phyloP scores from a whole-genome alignment of 306 rosid genomes.

The Quercus agrifolia region DNA sequence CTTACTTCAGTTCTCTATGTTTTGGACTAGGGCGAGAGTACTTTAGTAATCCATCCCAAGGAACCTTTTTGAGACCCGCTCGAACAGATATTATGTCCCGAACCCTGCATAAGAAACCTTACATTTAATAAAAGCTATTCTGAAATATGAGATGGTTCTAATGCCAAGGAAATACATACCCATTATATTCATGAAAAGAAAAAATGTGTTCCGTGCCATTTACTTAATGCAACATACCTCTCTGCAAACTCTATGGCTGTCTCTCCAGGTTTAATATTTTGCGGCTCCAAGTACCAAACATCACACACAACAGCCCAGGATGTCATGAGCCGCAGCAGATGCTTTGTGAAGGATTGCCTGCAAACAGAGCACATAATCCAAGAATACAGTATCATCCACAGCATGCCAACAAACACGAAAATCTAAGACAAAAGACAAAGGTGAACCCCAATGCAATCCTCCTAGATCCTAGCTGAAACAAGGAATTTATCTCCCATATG shows the following conservation, averaged over 20 bases:
- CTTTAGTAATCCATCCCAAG: conserved; percentile 97
- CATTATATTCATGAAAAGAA: background rate
- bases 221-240: conserved; percentile 43
- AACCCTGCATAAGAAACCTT: conserved; percentile 48
- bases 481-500: background rate
- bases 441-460: background rate
- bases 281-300: conserved; percentile 98
- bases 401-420: background rate
- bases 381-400: background rate
- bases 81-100: conserved; percentile 80
- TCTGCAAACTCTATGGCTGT: conserved; percentile 97
- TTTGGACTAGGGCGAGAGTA: conserved; percentile 95
- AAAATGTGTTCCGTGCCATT: background rate
- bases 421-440: background rate
- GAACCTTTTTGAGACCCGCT: conserved; percentile 96
- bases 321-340: conserved; percentile 97
- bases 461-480: conserved; percentile 1
- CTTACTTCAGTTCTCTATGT: conserved; percentile 79
- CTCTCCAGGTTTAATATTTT: conserved; percentile 77
- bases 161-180: background rate
- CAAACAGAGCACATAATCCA: conserved; percentile 10
- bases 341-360: conserved; percentile 97
- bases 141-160: background rate
- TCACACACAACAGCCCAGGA: conserved; percentile 99
- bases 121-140: background rate